These are phyloP conservation scores for Solanum rostratum DNA, from an alignment of 257 asterid species.

Conservation along the genomic window DNA sequence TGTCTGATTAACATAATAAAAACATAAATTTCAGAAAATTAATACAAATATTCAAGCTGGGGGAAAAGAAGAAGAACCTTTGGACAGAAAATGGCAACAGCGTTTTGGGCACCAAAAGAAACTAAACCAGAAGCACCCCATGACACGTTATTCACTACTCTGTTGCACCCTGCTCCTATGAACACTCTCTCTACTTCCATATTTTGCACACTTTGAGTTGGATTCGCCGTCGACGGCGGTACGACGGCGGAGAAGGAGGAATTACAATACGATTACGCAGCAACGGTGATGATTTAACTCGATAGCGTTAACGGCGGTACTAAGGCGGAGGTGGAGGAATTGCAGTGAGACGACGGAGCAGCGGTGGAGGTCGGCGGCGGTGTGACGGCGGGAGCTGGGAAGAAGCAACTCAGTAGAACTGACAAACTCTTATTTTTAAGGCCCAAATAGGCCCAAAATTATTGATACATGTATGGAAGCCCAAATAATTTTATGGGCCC, in stretches of 20 bases:
- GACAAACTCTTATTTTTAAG: neutral
- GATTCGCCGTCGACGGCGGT: neutral
- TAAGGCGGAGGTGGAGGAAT: neutral
- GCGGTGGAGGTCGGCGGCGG: neutral
- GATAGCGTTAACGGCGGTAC: neutral
- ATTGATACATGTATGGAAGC: neutral
- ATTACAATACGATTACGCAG: neutral
- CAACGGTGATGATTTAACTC: neutral
- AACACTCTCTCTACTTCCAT: slow-evolving; percentile 49
- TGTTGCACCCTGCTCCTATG: slow-evolving; percentile 85
- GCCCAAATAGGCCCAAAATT: neutral
- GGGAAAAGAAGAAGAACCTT: slow-evolving; percentile 27
- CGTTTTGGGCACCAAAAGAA: slow-evolving; percentile 88
- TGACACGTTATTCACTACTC: slow-evolving; percentile 84
- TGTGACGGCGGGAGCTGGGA: neutral
- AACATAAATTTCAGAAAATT: neutral
- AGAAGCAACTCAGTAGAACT: neutral
- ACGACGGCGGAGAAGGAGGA: neutral
- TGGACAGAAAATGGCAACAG: slow-evolving; percentile 85
- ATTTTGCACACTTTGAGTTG: neutral
- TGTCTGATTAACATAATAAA: slow-evolving; percentile 27
- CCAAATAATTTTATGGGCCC: neutral
- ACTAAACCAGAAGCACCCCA: slow-evolving; percentile 87
- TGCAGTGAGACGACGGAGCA: neutral
- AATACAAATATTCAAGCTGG: neutral